Evolutionary conservation across 1,139 yeast species (phyloP), one percentile per base, ranked within the genome.

Genomic region (Geotrichum histeridarum): DNA sequence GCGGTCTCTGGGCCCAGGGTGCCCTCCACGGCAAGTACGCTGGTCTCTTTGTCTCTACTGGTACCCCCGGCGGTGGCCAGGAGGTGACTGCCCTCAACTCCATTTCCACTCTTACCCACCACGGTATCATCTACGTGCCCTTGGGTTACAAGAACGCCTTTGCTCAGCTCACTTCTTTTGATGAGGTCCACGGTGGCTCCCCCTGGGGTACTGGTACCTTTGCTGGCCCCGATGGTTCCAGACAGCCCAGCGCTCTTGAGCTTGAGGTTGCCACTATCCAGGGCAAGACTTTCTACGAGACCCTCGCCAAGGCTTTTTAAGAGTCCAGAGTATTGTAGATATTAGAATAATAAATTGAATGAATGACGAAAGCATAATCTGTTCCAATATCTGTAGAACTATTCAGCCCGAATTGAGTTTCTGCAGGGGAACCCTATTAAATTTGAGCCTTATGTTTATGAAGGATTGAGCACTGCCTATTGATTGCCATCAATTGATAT

Each of bases 161-260:
- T 72, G 77, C 78, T 47, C 78, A 79, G 63, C 70, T 84, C 61
- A 71, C 86, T 58, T 78, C 78, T 72, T 70, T 86, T 58, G 77
- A 76, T 18, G 90, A 85, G 74, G 79, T 81, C 57, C 94, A 85
- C 69, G 95, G 95, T 69, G 86, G 86, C 61, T 83, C 93, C 54
- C 81, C 95, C 57, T 87, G 93, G 90, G 95, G 95, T 73, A 89
- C 95, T 51, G 95, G 95, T 66, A 75, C 89, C 57, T 77, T 78
- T 64, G 91, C 95, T 39, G 91, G 83, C 63, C 77, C 78, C 56
- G 93, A 85, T 64, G 95, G 95, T 63, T 82, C 89, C 17, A 82
- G 95, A 78, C 76, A 75, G 67, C 86, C 93, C 56, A 64, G 80
- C 75, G 54, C 74, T 15, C 80, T 75, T 54, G 93, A 86, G 73